A percentile compares a stretch with the other conserved stretches of the same genome.
These are phyloP conservation scores for Diplosphaera chodatii DNA, from an alignment of 139 green algal species.

Conservation along the genomic window DNA sequence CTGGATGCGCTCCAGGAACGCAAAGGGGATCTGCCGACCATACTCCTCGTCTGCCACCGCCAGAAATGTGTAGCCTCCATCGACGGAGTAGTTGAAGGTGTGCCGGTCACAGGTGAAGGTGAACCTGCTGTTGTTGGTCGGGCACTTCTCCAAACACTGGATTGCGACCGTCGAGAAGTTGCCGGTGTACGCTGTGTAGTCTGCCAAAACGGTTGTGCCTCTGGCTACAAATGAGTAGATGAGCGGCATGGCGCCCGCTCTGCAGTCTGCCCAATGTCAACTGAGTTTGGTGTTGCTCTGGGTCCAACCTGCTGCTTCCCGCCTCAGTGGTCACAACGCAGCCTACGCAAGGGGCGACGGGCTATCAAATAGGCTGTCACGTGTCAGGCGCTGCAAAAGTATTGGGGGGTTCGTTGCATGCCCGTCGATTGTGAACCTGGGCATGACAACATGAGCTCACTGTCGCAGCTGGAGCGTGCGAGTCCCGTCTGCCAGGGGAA, in stretches of 20 bases:
- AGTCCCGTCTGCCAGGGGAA: too few species aligned
- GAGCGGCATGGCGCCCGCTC: constrained; percentile 51
- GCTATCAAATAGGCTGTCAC: too few species aligned
- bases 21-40: constrained; percentile 89
- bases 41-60: constrained; percentile 89
- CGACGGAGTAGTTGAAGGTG: constrained; percentile 82
- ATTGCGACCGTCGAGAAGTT: constrained; percentile 91
- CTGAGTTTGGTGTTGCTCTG: too few species aligned
- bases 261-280: not conserved
- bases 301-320: too few species aligned
- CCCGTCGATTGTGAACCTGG: too few species aligned
- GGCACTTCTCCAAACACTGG: constrained; percentile 70
- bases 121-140: constrained; percentile 45
- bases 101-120: constrained; percentile 62
- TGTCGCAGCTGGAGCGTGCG: too few species aligned
- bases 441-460: too few species aligned
- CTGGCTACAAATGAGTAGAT: constrained; percentile 80
- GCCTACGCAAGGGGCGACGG: too few species aligned
- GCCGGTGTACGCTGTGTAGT: constrained; percentile 83
- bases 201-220: constrained; percentile 68
- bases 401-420: too few species aligned
- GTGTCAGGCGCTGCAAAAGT: too few species aligned
- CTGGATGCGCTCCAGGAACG: constrained; percentile 78
- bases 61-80: constrained; percentile 75
- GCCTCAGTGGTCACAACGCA: too few species aligned